Evolutionary conservation across 192 early-diverging fungal species (phyloP).

Genomic region (Podila minutissima): DNA sequence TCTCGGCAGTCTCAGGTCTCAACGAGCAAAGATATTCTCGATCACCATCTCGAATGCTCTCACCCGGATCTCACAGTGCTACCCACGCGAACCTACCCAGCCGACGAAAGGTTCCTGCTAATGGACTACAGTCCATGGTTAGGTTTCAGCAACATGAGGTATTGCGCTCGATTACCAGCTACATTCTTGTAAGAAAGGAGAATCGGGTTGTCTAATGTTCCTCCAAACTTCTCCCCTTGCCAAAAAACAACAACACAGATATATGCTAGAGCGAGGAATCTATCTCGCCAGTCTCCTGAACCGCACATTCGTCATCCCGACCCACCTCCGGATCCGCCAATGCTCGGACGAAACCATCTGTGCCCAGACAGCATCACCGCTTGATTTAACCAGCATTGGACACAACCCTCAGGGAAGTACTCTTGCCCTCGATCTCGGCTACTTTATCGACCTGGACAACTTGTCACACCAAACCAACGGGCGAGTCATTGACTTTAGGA

Average conservation of each 20-base stretch:
- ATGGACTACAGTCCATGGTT: conserved; percentile 43
- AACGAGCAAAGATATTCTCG: not conserved
- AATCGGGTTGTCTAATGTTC: too few relatives aligned
- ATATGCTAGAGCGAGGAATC: conserved; percentile 25
- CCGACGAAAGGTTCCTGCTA: conserved; percentile 21
- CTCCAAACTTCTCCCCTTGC: too few relatives aligned
- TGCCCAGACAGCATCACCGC: conserved; percentile 2
- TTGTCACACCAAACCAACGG: not conserved
- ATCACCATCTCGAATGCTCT: not conserved
- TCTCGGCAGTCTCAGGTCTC: not conserved
- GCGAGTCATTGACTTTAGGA: conserved; percentile 17
- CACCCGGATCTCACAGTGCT: not conserved
- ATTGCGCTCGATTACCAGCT: not conserved
- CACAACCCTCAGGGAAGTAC: conserved; percentile 23
- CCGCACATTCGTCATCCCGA: conserved; percentile 22
- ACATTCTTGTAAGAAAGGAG: not conserved
- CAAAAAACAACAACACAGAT: not conserved
- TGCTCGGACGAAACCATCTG: conserved; percentile 17
- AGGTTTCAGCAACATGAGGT: conserved; percentile 37
- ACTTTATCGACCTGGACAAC: conserved; percentile 17
- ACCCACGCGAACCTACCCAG: not conserved
- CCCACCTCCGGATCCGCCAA: conserved; percentile 15
- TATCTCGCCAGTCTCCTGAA: conserved; percentile 27
- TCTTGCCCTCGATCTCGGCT: conserved; percentile 19
- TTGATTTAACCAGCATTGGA: conserved; percentile 15